Evolutionary conservation across 441 rosid species (phyloP).

Genomic region (Gossypium davidsonii): DNA sequence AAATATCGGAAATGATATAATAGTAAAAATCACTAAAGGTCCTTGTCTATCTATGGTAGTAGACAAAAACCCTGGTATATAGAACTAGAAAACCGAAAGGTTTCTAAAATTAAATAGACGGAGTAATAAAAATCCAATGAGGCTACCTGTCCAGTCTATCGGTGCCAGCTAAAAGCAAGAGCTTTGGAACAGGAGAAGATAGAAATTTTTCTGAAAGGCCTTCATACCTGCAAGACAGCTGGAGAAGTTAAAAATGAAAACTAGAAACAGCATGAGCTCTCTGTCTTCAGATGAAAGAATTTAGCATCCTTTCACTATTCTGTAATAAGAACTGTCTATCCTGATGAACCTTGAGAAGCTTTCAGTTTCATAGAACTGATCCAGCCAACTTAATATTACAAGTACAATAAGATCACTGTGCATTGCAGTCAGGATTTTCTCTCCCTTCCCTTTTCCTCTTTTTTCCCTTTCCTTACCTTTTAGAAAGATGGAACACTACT

Average conservation of each 20-base stretch:
- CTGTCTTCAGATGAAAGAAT: neutral
- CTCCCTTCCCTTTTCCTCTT: neutral
- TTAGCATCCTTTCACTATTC: neutral
- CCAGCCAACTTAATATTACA: neutral
- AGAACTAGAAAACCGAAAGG: neutral
- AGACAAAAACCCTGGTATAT: neutral
- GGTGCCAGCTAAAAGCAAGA: slow-evolving; percentile 83
- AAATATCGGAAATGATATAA: neutral
- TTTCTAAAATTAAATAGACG: neutral
- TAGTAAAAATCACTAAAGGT: neutral
- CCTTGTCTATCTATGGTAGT: neutral
- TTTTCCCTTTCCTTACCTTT: neutral
- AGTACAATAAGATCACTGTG: neutral
- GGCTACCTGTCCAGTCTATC: slow-evolving; percentile 82
- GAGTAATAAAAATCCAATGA: neutral
- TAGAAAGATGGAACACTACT: neutral
- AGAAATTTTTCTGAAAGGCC: slow-evolving; percentile 89
- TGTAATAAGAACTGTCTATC: neutral
- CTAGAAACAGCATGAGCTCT: neutral
- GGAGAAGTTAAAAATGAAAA: slow-evolving; percentile 9
- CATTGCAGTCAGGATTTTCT: neutral
- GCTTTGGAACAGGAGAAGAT: slow-evolving; percentile 77
- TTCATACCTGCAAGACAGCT: slow-evolving; percentile 66
- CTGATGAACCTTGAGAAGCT: neutral
- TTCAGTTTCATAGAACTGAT: neutral